Conservation (phyloP, 2,329 filamentous ascomycete species). For the Fusarium musae region DNA sequence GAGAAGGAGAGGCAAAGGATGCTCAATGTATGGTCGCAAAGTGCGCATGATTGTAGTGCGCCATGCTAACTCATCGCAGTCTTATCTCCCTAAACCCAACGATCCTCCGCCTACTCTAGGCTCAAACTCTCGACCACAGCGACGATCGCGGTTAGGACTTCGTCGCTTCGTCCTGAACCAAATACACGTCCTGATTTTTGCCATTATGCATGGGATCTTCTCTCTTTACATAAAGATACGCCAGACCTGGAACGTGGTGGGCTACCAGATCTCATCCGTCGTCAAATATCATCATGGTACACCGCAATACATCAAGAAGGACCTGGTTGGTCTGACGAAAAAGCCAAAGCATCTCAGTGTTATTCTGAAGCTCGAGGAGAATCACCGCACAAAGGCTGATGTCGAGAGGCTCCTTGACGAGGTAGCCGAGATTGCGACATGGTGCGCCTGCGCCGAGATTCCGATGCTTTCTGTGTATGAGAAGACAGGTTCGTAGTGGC, state of each 20-base stretch:
- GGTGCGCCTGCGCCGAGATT: slow-evolving; percentile 92
- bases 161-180: slow-evolving; percentile 70
- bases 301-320: slow-evolving; percentile 89
- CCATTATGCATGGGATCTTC: slow-evolving; percentile 81
- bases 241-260: slow-evolving; percentile 80
- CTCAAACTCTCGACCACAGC: slow-evolving; percentile 40
- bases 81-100: slow-evolving; percentile 50
- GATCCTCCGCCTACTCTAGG: slow-evolving; percentile 45
- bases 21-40: slow-evolving; percentile 47
- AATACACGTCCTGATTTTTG: slow-evolving; percentile 74
- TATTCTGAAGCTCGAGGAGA: slow-evolving; percentile 79
- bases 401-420: slow-evolving; percentile 89
- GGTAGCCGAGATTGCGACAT: slow-evolving; percentile 89
- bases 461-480: slow-evolving; percentile 91
- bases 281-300: slow-evolving; percentile 96
- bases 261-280: slow-evolving; percentile 81
- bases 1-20: slow-evolving; percentile 53
- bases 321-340: slow-evolving; percentile 79
- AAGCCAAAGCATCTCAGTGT: slow-evolving; percentile 89
- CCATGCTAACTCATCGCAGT: slow-evolving; percentile 38
- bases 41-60: not conserved
- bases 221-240: slow-evolving; percentile 87
- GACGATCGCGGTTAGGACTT: slow-evolving; percentile 62
- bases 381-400: slow-evolving; percentile 75
- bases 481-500: slow-evolving; percentile 73